Evolutionary conservation across 805 yeast species (phyloP).

Genomic region (Saccharomycopsis fermentans): DNA sequence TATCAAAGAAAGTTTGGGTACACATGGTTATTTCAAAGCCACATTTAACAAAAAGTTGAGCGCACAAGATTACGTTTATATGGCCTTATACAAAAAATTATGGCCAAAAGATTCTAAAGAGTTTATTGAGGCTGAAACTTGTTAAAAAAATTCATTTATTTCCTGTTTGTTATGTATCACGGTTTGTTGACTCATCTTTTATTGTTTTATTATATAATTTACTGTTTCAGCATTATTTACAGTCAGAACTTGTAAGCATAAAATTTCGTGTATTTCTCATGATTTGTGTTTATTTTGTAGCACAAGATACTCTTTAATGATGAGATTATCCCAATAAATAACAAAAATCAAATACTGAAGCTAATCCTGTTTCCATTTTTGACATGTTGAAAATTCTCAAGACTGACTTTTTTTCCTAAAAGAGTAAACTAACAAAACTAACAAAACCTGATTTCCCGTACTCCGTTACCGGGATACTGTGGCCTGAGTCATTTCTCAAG

Average conservation of each 20-base stretch:
- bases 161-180: background rate
- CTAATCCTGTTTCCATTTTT: background rate
- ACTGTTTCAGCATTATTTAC: no score
- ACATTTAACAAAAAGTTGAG: conserved; percentile 83
- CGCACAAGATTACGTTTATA: conserved; percentile 87
- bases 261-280: no score
- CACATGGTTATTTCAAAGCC: conserved; percentile 97
- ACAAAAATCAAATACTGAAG: no score
- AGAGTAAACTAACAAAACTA: no score
- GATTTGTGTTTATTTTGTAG: no score
- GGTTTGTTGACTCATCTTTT: background rate
- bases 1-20: conserved; percentile 92
- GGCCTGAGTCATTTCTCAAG: background rate
- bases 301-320: no score
- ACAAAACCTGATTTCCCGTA: no score
- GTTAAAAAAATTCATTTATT: background rate
- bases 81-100: conserved; percentile 87
- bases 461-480: background rate
- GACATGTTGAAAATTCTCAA: background rate
- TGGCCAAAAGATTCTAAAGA: conserved; percentile 56
- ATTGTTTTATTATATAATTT: background rate
- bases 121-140: background rate
- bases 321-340: no score
- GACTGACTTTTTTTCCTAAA: background rate
- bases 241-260: no score